Conservation (phyloP, 2,329 filamentous ascomycete species). For the Beauveria scarabaeidicola region DNA sequence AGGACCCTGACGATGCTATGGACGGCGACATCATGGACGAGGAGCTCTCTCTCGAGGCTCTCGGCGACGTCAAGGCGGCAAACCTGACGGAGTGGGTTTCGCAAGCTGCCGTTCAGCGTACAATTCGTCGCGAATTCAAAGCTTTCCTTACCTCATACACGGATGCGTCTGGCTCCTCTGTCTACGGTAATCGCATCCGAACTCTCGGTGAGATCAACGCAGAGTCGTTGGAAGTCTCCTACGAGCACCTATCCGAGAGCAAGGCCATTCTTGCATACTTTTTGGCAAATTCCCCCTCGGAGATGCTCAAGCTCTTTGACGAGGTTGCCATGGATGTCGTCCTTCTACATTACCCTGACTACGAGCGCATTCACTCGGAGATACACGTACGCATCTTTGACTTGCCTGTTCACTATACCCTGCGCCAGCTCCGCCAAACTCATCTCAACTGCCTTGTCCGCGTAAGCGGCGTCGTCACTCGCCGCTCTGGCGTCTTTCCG, state of each 20-base stretch:
- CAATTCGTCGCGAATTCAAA: constrained; percentile 94
- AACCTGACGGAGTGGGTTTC: constrained; percentile 94
- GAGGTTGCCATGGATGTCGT: constrained; percentile 95
- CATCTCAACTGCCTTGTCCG: constrained; percentile 94
- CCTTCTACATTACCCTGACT: constrained; percentile 91
- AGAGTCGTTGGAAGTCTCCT: constrained; percentile 92
- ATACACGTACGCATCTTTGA: constrained; percentile 97
- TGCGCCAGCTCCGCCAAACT: constrained; percentile 87
- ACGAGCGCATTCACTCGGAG: constrained; percentile 93
- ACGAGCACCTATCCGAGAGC: constrained; percentile 79
- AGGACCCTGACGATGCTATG: constrained; percentile 88
- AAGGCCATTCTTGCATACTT: constrained; percentile 96
- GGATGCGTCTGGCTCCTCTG: constrained; percentile 78
- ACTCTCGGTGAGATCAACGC: constrained; percentile 96
- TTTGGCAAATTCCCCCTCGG: constrained; percentile 88
- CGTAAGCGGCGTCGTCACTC: constrained; percentile 90
- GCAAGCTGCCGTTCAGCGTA: constrained; percentile 79
- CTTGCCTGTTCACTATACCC: constrained; percentile 86
- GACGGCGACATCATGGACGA: constrained; percentile 91
- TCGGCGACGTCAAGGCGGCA: constrained; percentile 87
- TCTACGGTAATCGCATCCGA: constrained; percentile 89
- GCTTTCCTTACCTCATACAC: constrained; percentile 94
- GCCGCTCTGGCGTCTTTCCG: constrained; percentile 89
- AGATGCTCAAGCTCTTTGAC: constrained; percentile 93
- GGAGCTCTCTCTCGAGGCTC: constrained; percentile 82